phyloP scores from a whole-genome alignment of 768 basidiomycete genomes.

The Boletus reticuloceps region DNA sequence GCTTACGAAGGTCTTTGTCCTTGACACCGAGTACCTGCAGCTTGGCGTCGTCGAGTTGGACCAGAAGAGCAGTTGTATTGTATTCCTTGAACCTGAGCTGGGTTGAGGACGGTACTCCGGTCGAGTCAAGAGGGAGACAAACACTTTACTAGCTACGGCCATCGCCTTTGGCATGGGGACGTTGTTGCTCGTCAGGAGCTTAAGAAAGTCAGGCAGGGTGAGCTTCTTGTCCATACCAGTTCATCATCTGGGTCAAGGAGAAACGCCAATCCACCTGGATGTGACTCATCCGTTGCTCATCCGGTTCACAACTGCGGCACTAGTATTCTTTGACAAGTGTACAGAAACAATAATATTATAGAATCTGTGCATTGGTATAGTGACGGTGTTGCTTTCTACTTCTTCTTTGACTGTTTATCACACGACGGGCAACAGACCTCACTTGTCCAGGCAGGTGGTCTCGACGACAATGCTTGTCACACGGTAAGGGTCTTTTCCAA shows the following conservation, averaged over 20 bases:
- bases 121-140: conserved; percentile 16
- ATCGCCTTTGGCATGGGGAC: conserved; percentile 67
- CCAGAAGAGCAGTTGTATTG: conserved; percentile 58
- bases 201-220: conserved; percentile 62
- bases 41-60: conserved; percentile 56
- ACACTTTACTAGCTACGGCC: conserved; percentile 69
- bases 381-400: conserved; percentile 11
- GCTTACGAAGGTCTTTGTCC: conserved; percentile 63
- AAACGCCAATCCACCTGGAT: too few relatives aligned
- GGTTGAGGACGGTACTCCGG: conserved; percentile 5
- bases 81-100: conserved; percentile 63
- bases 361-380: conserved; percentile 21
- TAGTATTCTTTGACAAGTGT: neutral
- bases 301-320: neutral
- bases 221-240: conserved; percentile 42
- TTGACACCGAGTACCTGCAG: conserved; percentile 57
- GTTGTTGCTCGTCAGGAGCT: conserved; percentile 57
- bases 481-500: conserved; percentile 80
- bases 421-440: conserved; percentile 18
- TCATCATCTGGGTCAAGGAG: neutral
- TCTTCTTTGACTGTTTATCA: conserved; percentile 8
- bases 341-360: conserved; percentile 5
- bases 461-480: conserved; percentile 89
- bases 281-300: neutral
- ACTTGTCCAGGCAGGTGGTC: conserved; percentile 75